Percentiles rank a stretch among this genome's conserved stretches.
Evolutionary conservation across 805 yeast genomes (phyloP).

Genomic region (Candida xiaguanensis): DNA sequence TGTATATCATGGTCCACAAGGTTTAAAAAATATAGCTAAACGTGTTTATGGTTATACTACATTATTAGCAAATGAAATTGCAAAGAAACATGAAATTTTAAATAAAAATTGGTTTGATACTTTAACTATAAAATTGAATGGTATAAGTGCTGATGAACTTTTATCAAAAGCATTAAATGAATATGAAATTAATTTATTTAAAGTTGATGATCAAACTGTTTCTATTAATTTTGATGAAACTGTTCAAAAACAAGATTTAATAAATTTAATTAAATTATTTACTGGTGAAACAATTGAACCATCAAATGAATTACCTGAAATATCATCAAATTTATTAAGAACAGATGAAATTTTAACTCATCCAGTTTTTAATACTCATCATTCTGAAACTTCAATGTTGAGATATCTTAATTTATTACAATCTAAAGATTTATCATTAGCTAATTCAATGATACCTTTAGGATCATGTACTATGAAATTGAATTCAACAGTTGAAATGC

Average conservation of each 20-base stretch:
- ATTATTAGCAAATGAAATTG: conserved; percentile 60
- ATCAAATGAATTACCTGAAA: conserved; percentile 39
- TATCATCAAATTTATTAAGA: conserved; percentile 50
- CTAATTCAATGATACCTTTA: conserved; percentile 94
- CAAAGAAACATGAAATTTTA: conserved; percentile 40
- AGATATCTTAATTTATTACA: conserved; percentile 86
- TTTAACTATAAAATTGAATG: conserved; percentile 57
- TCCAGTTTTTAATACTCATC: conserved; percentile 80
- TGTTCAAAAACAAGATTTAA: conserved; percentile 59
- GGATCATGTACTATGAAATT: conserved; percentile 99
- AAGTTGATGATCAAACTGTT: conserved; percentile 54
- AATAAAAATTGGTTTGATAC: conserved; percentile 85
- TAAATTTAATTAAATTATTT: conserved; percentile 56
- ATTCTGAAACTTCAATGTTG: conserved; percentile 92
- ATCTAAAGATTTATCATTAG: conserved; percentile 82
- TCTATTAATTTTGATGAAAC: conserved; percentile 93
- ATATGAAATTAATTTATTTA: conserved; percentile 73
- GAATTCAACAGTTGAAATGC: conserved; percentile 93
- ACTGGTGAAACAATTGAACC: conserved; percentile 31
- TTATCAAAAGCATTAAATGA: conserved; percentile 53
- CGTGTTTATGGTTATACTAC: conserved; percentile 74
- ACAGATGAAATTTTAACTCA: conserved; percentile 60
- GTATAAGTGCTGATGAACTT: conserved; percentile 52
- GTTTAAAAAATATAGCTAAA: conserved; percentile 71
- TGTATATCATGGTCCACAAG: conserved; percentile 92